phyloP scores from a whole-genome alignment of 371 early-diverging fungal genomes.

The Amoeboaphelidium protococcarum region DNA sequence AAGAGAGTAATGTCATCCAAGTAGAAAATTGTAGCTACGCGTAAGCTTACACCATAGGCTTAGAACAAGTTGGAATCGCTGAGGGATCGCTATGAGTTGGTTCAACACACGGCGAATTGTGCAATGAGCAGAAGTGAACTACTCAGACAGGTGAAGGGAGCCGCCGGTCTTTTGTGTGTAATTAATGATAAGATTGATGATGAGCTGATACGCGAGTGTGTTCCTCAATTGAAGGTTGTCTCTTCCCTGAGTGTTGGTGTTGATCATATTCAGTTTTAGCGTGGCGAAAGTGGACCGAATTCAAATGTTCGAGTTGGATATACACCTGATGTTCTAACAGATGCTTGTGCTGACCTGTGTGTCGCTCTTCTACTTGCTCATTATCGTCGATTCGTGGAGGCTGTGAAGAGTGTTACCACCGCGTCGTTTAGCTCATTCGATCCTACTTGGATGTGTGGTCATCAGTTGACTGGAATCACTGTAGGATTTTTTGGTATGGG shows the following conservation, averaged over 20 bases:
- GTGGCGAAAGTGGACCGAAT: conserved; percentile 15
- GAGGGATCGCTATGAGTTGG: background rate
- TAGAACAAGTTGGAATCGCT: background rate
- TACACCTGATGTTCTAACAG: conserved; percentile 65
- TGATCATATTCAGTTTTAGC: conserved; percentile 43
- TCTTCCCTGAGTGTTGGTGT: conserved; percentile 54
- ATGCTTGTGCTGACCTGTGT: conserved; percentile 58
- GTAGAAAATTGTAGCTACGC: background rate
- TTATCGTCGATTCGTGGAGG: conserved; percentile 33
- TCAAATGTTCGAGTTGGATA: conserved; percentile 37
- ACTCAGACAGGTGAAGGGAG: background rate
- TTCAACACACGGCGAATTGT: background rate
- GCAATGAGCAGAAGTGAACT: background rate
- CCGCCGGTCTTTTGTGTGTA: conserved; percentile 28
- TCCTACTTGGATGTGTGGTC: conserved; percentile 41
- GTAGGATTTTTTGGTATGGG: conserved; percentile 67
- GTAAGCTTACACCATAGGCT: background rate
- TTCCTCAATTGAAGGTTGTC: conserved; percentile 27
- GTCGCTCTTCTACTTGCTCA: conserved; percentile 41
- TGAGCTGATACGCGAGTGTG: conserved; percentile 32
- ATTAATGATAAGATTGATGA: conserved; percentile 38
- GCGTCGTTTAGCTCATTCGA: conserved; percentile 33
- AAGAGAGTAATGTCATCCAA: too few species aligned
- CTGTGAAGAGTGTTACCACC: conserved; percentile 22
- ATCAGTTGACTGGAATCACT: conserved; percentile 38